Percentiles rank a stretch among this genome's conserved stretches.
phyloP scores from a whole-genome alignment of 805 yeast genomes.

The Yamadazyma endophytica region DNA sequence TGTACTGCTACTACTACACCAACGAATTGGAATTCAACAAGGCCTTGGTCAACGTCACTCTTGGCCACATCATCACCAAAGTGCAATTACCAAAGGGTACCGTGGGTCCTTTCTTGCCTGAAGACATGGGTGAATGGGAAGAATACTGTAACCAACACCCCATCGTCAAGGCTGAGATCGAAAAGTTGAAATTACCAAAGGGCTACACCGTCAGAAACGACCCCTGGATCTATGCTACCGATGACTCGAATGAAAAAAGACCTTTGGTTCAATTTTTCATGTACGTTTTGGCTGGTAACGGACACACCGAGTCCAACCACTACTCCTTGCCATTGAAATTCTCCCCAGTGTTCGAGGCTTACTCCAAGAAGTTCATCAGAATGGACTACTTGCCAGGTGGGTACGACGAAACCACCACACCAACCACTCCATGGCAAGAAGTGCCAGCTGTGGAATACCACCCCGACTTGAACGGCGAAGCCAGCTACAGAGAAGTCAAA shows the following conservation, averaged over 20 bases:
- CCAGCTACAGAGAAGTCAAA: conserved; percentile 51
- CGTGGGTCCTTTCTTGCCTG: conserved; percentile 70
- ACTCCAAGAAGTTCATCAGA: conserved; percentile 57
- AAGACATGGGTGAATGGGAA: conserved; percentile 56
- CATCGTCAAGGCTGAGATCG: conserved; percentile 56
- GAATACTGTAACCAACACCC: conserved; percentile 50
- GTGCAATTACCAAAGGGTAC: conserved; percentile 54
- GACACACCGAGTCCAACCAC: conserved; percentile 69
- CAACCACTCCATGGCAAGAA: conserved; percentile 58
- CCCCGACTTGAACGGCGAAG: conserved; percentile 61
- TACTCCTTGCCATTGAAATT: conserved; percentile 71
- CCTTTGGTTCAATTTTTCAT: conserved; percentile 70
- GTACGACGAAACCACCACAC: conserved; percentile 53
- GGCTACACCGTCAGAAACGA: conserved; percentile 56
- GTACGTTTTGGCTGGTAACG: conserved; percentile 62
- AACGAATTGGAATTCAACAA: conserved; percentile 56
- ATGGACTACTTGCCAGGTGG: conserved; percentile 76
- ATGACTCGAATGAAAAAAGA: conserved; percentile 55
- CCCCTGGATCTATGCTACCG: conserved; percentile 88
- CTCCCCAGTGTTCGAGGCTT: conserved; percentile 67
- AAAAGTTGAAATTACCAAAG: conserved; percentile 59
- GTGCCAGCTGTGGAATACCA: conserved; percentile 67
- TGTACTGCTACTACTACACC: conserved; percentile 64
- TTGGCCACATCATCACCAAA: conserved; percentile 58
- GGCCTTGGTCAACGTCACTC: conserved; percentile 64